Evolutionary conservation across 306 rosid genomes (phyloP), one percentile per base, ranked within the genome.

Genomic region (Trifolium repens): DNA sequence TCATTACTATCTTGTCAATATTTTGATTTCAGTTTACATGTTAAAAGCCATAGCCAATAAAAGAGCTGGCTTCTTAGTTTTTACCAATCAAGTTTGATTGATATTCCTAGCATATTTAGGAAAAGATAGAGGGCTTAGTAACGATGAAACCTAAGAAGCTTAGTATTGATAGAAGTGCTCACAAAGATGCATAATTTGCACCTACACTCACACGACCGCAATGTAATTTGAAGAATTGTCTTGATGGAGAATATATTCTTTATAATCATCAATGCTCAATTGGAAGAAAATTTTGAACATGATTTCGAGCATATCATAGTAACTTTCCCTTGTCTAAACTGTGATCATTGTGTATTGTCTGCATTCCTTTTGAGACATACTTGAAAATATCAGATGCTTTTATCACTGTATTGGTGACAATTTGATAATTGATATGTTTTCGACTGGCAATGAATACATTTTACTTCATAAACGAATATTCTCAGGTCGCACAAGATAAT

Each of bases 1-100:
- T 65, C 72, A 34, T 44, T 73, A 58, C 46, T 79, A 22, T 37
- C 54, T 27, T 79, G 81, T 79, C 71, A 70, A 75, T 71, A 79
- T 75, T 66, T 74, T 79, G 65, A 65, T 71, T 58, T 19, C 72
- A 39, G 58, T 39, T 34, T 35, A 46, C 16, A 49, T 61, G 30
- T 69, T 46, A 74, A 16, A 61, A 70, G 81, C 54, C 67, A 79
- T 64, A 71, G 67, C 52, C 26, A 53, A 73, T 69, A 44, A 68
- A 68, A 77, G 57, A 69, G 77, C n/a, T 4, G 59, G 42, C 15
- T 44, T 46, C 55, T 43, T 59, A 2, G 4, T 30, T 5, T 74
- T 14, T 69, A 11, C 17, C 7, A 0, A 73, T 49, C 30, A 12
- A 30, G 69, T 60, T 59, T 39, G 52, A 47, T 68, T 35, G 4